Conservation (phyloP, 192 early-diverging fungal genomes). For the Pecoramyces ruminantium region DNA sequence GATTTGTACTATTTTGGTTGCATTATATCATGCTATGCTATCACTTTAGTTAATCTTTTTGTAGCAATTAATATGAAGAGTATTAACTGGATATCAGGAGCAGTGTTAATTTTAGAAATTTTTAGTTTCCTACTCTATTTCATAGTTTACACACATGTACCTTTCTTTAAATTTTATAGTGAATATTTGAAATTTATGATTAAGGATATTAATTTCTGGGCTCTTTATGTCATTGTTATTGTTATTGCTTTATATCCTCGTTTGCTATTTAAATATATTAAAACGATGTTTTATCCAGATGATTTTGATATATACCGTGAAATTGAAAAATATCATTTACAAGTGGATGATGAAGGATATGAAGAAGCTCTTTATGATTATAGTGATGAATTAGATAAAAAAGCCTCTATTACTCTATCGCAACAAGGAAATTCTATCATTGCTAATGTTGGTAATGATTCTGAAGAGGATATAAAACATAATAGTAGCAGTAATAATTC, state of each 20-base stretch:
- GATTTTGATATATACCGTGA: conserved; percentile 47
- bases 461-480: too few species aligned
- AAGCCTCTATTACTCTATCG: too few species aligned
- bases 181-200: conserved; percentile 34
- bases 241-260: conserved; percentile 53
- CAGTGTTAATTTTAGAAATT: conserved; percentile 45
- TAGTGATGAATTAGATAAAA: too few species aligned
- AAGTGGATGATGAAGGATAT: not conserved
- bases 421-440: too few species aligned
- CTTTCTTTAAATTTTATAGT: conserved; percentile 48
- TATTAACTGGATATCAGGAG: conserved; percentile 68
- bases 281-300: conserved; percentile 41
- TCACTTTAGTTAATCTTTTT: conserved; percentile 67
- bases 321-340: conserved; percentile 12
- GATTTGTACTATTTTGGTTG: conserved; percentile 60
- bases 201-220: conserved; percentile 49
- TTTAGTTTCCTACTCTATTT: conserved; percentile 50
- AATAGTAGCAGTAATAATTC: too few species aligned
- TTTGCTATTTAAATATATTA: conserved; percentile 43
- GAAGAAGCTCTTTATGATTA: not conserved
- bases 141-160: conserved; percentile 38
- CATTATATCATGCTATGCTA: conserved; percentile 54
- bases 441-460: too few species aligned
- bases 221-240: conserved; percentile 46
- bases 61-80: conserved; percentile 59